phyloP scores from a whole-genome alignment of 2,329 filamentous ascomycete genomes.

The Cercospora citrullina region DNA sequence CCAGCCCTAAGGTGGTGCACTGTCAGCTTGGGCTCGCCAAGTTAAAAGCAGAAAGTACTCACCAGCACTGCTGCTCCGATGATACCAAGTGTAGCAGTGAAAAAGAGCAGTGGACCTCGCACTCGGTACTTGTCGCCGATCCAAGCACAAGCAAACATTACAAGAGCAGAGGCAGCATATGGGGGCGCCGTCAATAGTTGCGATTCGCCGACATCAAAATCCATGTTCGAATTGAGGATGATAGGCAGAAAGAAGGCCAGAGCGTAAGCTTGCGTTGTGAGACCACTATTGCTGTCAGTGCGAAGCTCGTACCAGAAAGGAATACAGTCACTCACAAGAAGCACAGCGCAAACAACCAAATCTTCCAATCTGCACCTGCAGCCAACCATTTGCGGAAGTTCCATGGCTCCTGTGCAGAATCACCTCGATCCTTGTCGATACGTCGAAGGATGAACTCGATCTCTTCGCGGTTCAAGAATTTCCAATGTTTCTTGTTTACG shows the following conservation, averaged over 20 bases:
- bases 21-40: constrained; percentile 25
- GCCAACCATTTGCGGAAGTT: background rate
- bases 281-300: background rate
- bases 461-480: constrained; percentile 7
- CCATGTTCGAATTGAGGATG: constrained; percentile 33
- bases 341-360: background rate
- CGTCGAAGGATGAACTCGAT: constrained; percentile 8
- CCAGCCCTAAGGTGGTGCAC: background rate
- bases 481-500: background rate
- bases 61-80: background rate
- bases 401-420: background rate
- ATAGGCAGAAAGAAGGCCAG: constrained; percentile 15
- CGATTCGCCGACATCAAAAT: constrained; percentile 44
- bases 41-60: background rate
- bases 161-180: constrained; percentile 38
- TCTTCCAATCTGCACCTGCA: background rate
- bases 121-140: constrained; percentile 29
- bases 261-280: constrained; percentile 1
- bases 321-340: background rate
- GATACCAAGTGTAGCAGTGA: constrained; percentile 1
- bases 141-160: constrained; percentile 27
- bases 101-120: constrained; percentile 31
- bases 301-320: no score
- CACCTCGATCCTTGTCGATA: background rate
- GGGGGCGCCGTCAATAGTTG: constrained; percentile 49